phyloP scores from a whole-genome alignment of 2,329 filamentous ascomycete species.

The Colletotrichum lupini region DNA sequence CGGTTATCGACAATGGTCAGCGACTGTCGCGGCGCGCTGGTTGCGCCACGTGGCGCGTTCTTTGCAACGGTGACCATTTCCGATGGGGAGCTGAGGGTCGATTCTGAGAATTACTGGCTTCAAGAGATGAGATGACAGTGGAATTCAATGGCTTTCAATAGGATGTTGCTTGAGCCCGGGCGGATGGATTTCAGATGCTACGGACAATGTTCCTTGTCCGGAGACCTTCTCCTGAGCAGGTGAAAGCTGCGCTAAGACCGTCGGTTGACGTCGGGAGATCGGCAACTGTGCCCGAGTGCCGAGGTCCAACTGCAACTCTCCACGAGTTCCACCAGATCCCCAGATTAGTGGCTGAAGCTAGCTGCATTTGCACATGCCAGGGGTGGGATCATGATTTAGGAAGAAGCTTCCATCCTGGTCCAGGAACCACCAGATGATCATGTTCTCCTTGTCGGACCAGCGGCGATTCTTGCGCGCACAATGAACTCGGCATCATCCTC shows the following conservation, averaged over 20 bases:
- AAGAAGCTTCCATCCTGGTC: background rate
- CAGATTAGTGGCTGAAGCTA: conserved; percentile 10
- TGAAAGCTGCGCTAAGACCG: conserved; percentile 20
- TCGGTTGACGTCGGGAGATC: conserved; percentile 33
- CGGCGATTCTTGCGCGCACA: background rate
- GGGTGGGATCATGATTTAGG: background rate
- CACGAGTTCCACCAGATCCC: background rate
- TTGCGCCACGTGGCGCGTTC: conserved; percentile 32
- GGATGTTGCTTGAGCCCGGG: conserved; percentile 1
- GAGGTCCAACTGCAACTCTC: conserved; percentile 22
- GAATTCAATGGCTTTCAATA: conserved; percentile 21
- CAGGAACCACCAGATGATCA: background rate
- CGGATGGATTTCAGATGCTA: conserved; percentile 15
- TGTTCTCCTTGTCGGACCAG: background rate
- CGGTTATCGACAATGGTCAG: conserved; percentile 61
- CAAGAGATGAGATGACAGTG: conserved; percentile 6
- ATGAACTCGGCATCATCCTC: background rate
- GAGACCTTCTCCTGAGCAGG: conserved; percentile 7
- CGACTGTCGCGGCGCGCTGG: conserved; percentile 40
- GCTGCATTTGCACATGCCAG: conserved; percentile 29
- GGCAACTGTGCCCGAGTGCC: conserved; percentile 32
- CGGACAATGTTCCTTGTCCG: background rate
- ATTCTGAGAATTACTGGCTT: background rate
- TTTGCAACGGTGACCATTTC: conserved; percentile 27
- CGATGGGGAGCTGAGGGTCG: too few species aligned